These are phyloP conservation scores for Cercospora brassicicola DNA, from an alignment of 2,329 filamentous ascomycete species.

Conservation along the genomic window DNA sequence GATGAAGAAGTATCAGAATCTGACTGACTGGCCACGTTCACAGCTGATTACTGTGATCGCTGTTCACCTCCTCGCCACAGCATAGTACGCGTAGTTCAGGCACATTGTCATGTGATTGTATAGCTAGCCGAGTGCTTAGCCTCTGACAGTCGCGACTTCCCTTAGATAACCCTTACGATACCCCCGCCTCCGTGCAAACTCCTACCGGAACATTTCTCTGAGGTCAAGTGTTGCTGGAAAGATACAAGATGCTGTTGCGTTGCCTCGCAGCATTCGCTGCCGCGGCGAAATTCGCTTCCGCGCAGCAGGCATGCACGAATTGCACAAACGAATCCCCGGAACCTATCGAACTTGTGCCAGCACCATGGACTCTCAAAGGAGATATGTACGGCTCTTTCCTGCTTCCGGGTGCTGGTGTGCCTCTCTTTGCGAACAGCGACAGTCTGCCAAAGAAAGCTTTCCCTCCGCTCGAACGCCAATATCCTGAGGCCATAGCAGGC, in stretches of 20 bases:
- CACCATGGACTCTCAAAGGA: slow-evolving; percentile 25
- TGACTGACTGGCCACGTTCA: background rate
- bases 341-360: slow-evolving; percentile 12
- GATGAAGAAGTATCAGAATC: background rate
- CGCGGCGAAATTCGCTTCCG: background rate
- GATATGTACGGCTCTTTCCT: slow-evolving; percentile 21
- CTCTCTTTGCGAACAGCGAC: background rate
- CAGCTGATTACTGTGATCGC: background rate
- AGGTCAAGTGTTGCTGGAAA: background rate
- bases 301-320: slow-evolving; percentile 14
- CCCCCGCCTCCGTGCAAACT: background rate
- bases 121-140: background rate
- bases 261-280: background rate
- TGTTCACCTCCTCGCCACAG: background rate
- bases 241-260: background rate
- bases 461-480: slow-evolving; percentile 17
- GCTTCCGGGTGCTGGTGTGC: slow-evolving; percentile 14
- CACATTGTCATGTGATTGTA: background rate
- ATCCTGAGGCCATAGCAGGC: slow-evolving; percentile 15
- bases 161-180: background rate
- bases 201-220: background rate
- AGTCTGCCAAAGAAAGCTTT: slow-evolving; percentile 20
- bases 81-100: background rate
- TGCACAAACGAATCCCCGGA: slow-evolving; percentile 25
- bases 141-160: background rate